Base-by-base conservation (phyloP, 2,329 filamentous ascomycete genomes). In the Aspergillus brunneoviolaceus region DNA sequence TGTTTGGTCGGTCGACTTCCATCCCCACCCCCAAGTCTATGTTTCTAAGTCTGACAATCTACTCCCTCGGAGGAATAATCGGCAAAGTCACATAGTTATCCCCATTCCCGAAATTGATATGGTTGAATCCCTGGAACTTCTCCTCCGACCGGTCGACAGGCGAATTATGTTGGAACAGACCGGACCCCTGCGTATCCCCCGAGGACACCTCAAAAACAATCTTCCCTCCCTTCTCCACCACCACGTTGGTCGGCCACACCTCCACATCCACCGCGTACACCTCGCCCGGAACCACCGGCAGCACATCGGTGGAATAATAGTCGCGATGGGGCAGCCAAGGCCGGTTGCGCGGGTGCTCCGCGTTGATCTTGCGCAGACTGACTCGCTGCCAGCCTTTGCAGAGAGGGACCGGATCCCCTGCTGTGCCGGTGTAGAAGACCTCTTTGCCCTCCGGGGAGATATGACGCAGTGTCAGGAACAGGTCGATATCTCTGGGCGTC, bases 381-480 rank as follows among this genome's bases (percentile, higher is more conserved):
- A 80, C 78, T 14, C 82, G 80, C 27, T 83, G 75, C 82, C 82
- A 85, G 50, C 83, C 83, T 69, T 85, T 85, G 53, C 77, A 76
- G 7, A 85, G 70, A 1, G 83, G 82, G 0, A 84, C 78, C 0
- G 82, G 80, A 61, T 85, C 83, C 29, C 83, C 82, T 0, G 81
- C 81, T 16, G 83, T 84, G 48, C 82, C 82, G 4, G 83, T 85
- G 67, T 85, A 85, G 69, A 77, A 79, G 7, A 85, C 76, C 60
- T 85, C 82, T 16, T 81, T 82, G 6, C 81, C 82, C 3, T 71
- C 68, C 0, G 81, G 75, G 29, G 77, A 71, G 71, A 84, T 71
- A 79, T 85, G 64, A 33, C 83, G 79, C 11, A 87, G 75, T 0
- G 83, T 86, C 3, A 88, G 61, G 69, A 85, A 85, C 23, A 85